Percentiles rank a stretch among this genome's conserved stretches.
Conservation (phyloP, 352 stramenopile genomes). For the Pythium pyrilobum region DNA sequence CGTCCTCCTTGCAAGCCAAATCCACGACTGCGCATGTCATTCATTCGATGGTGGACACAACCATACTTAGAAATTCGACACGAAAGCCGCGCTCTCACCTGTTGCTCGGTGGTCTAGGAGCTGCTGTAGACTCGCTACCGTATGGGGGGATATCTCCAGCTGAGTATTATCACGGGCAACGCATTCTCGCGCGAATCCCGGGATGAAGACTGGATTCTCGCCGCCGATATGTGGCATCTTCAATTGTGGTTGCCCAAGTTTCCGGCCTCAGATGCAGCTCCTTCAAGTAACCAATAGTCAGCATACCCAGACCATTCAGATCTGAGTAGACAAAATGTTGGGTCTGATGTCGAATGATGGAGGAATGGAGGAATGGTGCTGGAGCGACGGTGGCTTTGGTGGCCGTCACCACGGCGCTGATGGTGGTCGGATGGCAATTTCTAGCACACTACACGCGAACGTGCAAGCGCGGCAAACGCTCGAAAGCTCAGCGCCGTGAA, state of each 20-base stretch:
- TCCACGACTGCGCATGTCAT: constrained; percentile 47
- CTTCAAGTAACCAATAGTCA: background rate
- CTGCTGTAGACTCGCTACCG: background rate
- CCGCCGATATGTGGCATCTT: constrained; percentile 15
- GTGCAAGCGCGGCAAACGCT: background rate
- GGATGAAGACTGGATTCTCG: constrained; percentile 2
- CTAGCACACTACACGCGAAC: background rate
- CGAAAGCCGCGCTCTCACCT: constrained; percentile 6
- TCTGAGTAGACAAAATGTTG: too few relatives aligned
- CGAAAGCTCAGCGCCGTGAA: constrained; percentile 9
- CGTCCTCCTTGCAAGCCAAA: constrained; percentile 58
- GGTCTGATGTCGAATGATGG: background rate
- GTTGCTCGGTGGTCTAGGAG: constrained; percentile 14
- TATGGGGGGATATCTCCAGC: background rate
- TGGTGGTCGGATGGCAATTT: constrained; percentile 3
- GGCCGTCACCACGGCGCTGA: background rate
- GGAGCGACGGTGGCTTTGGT: background rate
- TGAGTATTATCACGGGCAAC: background rate
- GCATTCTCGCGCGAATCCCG: constrained; percentile 12
- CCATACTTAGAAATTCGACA: too few relatives aligned
- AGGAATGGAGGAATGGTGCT: background rate
- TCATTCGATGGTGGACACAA: background rate
- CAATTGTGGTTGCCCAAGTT: background rate
- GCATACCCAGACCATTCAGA: background rate
- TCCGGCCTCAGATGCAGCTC: background rate